A percentile compares a stretch with the other conserved stretches of the same genome.
phyloP scores from a whole-genome alignment of 2,329 filamentous ascomycete species.

The Endoconidiophora polonica region DNA sequence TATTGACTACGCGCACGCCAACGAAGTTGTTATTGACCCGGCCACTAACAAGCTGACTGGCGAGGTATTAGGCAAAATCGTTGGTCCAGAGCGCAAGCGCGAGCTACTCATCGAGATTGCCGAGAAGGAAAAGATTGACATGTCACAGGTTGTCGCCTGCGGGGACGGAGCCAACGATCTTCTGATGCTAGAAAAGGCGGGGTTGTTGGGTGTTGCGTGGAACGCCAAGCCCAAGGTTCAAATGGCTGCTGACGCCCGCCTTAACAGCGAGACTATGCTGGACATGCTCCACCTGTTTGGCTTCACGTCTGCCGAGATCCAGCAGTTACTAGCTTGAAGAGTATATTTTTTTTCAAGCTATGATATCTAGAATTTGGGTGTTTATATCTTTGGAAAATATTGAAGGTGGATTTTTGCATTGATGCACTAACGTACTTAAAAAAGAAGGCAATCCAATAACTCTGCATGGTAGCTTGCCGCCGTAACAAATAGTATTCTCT shows the following conservation, averaged over 20 bases:
- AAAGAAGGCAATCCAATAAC: too few relatives aligned
- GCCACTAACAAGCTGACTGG: conserved; percentile 45
- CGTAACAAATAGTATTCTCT: too few relatives aligned
- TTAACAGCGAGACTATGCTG: conserved; percentile 54
- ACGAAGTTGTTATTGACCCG: conserved; percentile 55
- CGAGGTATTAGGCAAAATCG: conserved; percentile 53
- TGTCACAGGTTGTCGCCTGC: conserved; percentile 54
- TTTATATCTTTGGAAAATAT: too few relatives aligned
- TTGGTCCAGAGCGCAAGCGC: conserved; percentile 60
- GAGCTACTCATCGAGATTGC: conserved; percentile 58
- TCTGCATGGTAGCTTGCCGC: too few relatives aligned
- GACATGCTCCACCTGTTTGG: conserved; percentile 63
- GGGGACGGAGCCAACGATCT: conserved; percentile 75
- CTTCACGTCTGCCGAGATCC: conserved; percentile 47
- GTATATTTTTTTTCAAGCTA: too few relatives aligned
- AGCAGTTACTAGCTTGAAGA: conserved; percentile 24
- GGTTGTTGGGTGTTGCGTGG: conserved; percentile 58
- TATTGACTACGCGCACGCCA: conserved; percentile 77
- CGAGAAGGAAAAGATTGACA: conserved; percentile 43
- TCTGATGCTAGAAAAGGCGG: conserved; percentile 60
- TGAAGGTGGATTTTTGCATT: too few relatives aligned
- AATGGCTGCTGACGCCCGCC: conserved; percentile 52
- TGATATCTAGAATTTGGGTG: too few relatives aligned
- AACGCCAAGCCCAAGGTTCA: conserved; percentile 74
- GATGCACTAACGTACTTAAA: too few relatives aligned